Evolutionary conservation across 257 asterid species (phyloP).

Genomic region (Gardenia jasminoides): DNA sequence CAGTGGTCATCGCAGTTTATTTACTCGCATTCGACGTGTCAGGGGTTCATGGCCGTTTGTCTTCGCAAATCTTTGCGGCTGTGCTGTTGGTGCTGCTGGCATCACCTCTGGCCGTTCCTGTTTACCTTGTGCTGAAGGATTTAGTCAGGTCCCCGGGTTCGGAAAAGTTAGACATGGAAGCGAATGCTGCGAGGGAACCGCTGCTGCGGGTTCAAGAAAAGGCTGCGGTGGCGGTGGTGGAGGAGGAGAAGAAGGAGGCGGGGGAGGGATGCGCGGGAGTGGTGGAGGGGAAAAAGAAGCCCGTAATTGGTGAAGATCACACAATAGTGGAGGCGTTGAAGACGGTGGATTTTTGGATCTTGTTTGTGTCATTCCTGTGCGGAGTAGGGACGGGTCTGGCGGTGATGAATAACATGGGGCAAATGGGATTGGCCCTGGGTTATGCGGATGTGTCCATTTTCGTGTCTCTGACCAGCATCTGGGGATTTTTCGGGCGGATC

Average conservation of each 20-base stretch:
- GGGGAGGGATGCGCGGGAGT: conserved; percentile 18
- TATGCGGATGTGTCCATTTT: conserved; percentile 84
- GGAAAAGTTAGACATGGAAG: conserved; percentile 37
- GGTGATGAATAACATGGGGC: conserved; percentile 90
- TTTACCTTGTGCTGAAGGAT: conserved; percentile 37
- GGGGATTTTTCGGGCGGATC: conserved; percentile 97
- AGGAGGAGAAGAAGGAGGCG: conserved; percentile 2
- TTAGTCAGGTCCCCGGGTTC: conserved; percentile 28
- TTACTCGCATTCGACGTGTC: conserved; percentile 61
- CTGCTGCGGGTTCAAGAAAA: conserved; percentile 29
- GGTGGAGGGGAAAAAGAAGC: conserved; percentile 31
- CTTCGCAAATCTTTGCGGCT: conserved; percentile 65
- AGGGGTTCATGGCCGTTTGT: conserved; percentile 52
- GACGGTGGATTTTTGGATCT: conserved; percentile 74
- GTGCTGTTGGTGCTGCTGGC: conserved; percentile 57
- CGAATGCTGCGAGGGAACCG: conserved; percentile 30
- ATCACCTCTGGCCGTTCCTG: conserved; percentile 69
- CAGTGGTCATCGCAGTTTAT: conserved; percentile 69
- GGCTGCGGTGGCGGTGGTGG: not conserved
- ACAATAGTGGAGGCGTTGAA: conserved; percentile 60
- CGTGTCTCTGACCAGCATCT: conserved; percentile 86
- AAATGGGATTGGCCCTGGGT: conserved; percentile 92
- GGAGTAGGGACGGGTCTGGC: conserved; percentile 97
- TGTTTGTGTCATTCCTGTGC: conserved; percentile 75
- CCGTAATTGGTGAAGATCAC: conserved; percentile 82